These are phyloP conservation scores for Cladorrhinum sp. DNA, from an alignment of 2,329 filamentous ascomycete genomes.

Conservation along the genomic window DNA sequence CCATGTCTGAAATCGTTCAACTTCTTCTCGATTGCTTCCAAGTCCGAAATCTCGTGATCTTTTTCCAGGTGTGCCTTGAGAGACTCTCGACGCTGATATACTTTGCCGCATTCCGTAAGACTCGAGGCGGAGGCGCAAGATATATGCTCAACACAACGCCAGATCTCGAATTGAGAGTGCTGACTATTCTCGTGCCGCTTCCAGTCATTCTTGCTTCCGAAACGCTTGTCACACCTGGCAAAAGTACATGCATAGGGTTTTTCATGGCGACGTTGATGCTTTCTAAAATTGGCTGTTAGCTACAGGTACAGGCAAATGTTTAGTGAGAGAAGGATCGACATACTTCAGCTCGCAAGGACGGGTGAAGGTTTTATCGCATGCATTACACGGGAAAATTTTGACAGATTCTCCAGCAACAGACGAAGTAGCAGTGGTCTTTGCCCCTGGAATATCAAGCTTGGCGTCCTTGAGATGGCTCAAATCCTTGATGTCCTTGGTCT, in stretches of 20 bases:
- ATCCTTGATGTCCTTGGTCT: slow-evolving; percentile 21
- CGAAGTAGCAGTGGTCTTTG: slow-evolving; percentile 4
- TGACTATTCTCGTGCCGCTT: slow-evolving; percentile 84
- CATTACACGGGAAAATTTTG: neutral
- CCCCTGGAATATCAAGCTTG: neutral
- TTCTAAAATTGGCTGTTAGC: slow-evolving; percentile 49
- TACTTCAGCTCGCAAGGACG: slow-evolving; percentile 59
- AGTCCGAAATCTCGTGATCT: slow-evolving; percentile 43
- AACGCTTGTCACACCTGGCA: slow-evolving; percentile 63
- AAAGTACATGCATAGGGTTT: slow-evolving; percentile 82
- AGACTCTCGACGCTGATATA: slow-evolving; percentile 55
- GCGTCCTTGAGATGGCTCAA: neutral
- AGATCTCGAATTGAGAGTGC: slow-evolving; percentile 69
- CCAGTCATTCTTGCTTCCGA: slow-evolving; percentile 94
- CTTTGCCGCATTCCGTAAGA: slow-evolving; percentile 49
- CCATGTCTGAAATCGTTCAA: slow-evolving; percentile 59
- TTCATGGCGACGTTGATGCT: slow-evolving; percentile 78
- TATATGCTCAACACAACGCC: slow-evolving; percentile 58
- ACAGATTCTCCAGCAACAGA: neutral
- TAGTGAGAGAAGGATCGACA: slow-evolving; percentile 18
- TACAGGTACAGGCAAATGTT: neutral
- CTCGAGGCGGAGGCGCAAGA: slow-evolving; percentile 13
- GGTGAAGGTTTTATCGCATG: slow-evolving; percentile 45
- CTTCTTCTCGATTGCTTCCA: slow-evolving; percentile 38
- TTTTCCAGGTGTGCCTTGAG: slow-evolving; percentile 61